These are phyloP conservation scores for Glycine tomentella DNA, from an alignment of 306 rosid species.

Conservation along the genomic window DNA sequence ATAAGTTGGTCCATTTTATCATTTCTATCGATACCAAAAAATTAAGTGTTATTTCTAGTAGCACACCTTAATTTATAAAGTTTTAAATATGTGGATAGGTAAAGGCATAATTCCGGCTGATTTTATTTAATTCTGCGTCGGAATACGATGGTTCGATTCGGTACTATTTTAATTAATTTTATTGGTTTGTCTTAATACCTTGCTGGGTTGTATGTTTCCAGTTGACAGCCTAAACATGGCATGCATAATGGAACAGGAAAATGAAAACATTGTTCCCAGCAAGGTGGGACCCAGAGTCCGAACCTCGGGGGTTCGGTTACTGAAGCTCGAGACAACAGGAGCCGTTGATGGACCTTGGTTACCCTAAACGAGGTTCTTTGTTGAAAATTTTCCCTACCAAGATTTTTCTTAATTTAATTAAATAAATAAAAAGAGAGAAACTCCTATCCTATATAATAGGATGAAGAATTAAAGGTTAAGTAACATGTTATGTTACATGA, in stretches of 20 bases:
- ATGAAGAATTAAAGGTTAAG: too few relatives aligned
- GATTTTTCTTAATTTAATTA: constrained; percentile 25
- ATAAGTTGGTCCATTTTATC: too few relatives aligned
- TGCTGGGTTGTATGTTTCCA: constrained; percentile 10
- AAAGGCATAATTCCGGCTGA: not conserved
- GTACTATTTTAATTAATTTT: constrained; percentile 17
- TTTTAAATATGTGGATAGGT: not conserved
- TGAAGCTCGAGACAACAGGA: constrained; percentile 22
- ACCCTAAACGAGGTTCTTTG: constrained; percentile 47
- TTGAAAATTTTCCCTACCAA: constrained; percentile 49
- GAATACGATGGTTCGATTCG: too few relatives aligned
- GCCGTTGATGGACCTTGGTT: constrained; percentile 45
- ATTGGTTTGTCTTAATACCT: constrained; percentile 13
- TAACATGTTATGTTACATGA: too few relatives aligned
- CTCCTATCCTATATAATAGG: not conserved
- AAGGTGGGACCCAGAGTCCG: constrained; percentile 25
- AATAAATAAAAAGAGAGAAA: constrained; percentile 5
- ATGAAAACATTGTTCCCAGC: not conserved
- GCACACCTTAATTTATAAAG: not conserved
- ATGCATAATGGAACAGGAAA: not conserved
- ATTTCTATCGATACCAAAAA: too few relatives aligned
- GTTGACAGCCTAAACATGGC: constrained; percentile 42
- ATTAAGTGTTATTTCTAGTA: not conserved
- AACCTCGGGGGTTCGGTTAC: too few relatives aligned
- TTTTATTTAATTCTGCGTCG: not conserved